Conservation (phyloP, 2,329 filamentous ascomycete species). For the Xenosphaeropsis pyriputrescens region DNA sequence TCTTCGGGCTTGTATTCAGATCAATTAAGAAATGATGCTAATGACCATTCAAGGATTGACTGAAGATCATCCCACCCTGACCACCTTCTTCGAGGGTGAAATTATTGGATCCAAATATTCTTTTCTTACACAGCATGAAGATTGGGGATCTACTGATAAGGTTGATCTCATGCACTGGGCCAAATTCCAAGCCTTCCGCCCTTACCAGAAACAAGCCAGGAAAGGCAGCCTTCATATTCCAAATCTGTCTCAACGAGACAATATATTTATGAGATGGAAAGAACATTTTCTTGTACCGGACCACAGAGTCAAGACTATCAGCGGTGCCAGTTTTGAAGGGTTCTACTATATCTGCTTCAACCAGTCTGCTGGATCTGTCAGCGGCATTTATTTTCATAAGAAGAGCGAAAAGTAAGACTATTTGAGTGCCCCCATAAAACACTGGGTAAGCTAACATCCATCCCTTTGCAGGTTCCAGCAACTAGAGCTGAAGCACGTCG, state of each 20-base stretch:
- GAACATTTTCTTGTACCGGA: conserved; percentile 95
- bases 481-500: conserved; percentile 77
- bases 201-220: conserved; percentile 44
- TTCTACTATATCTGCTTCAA: conserved; percentile 99
- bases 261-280: conserved; percentile 99
- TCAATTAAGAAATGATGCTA: no score
- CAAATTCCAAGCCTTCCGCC: conserved; percentile 76
- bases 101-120: conserved; percentile 91
- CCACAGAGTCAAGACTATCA: conserved; percentile 80
- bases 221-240: conserved; percentile 45
- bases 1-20: no score
- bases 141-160: conserved; percentile 86
- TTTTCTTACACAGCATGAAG: conserved; percentile 80
- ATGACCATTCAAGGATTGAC: conserved; percentile 53
- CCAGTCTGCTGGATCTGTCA: conserved; percentile 72
- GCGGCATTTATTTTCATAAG: conserved; percentile 93
- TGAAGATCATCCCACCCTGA: conserved; percentile 91
- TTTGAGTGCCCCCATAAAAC: neutral
- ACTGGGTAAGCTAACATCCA: conserved; percentile 5
- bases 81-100: conserved; percentile 96
- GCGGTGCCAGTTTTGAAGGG: conserved; percentile 90
- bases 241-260: conserved; percentile 66
- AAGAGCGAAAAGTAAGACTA: conserved; percentile 85
- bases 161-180: conserved; percentile 89
- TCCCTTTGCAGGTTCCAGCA: conserved; percentile 64